Percentiles rank a stretch among this genome's conserved stretches.
phyloP scores from a whole-genome alignment of 2,329 filamentous ascomycete genomes.

The Aspergillus amoenus region DNA sequence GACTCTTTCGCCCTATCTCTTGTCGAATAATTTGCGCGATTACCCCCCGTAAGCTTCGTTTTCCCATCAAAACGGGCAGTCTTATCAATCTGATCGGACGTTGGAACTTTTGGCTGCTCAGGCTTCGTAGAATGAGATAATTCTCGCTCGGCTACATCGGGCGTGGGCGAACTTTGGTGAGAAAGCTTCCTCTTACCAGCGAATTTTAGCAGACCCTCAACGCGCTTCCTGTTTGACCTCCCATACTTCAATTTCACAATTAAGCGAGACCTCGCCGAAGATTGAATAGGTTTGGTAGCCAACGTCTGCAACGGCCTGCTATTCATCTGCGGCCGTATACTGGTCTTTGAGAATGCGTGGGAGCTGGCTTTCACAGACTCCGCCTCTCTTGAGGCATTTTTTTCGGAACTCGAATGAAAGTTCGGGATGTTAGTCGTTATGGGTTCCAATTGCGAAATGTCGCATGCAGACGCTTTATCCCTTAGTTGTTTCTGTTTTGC shows the following conservation, averaged over 20 bases:
- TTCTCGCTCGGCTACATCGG: constrained; percentile 25
- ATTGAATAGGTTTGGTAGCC: constrained; percentile 9
- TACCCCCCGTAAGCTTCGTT: constrained; percentile 23
- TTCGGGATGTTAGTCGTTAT: constrained; percentile 16
- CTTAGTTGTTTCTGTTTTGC: constrained; percentile 22
- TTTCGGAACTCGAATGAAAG: constrained; percentile 11
- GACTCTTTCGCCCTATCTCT: constrained; percentile 37
- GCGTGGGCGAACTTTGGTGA: constrained; percentile 24
- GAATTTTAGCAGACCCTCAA: constrained; percentile 48
- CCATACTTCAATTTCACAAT: constrained; percentile 54
- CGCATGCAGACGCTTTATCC: constrained; percentile 14
- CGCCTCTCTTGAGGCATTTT: constrained; percentile 6
- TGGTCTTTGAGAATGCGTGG: constrained; percentile 9
- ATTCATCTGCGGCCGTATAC: constrained; percentile 1
- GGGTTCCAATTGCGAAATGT: constrained; percentile 20
- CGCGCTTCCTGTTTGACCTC: constrained; percentile 48
- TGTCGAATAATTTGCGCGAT: constrained; percentile 26
- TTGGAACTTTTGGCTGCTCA: constrained; percentile 15
- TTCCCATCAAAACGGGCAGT: constrained; percentile 16
- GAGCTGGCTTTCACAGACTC: constrained; percentile 12
- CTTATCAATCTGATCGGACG: constrained; percentile 20
- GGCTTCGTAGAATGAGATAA: constrained; percentile 18
- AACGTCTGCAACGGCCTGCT: constrained; percentile 4
- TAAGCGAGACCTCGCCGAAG: constrained; percentile 29
- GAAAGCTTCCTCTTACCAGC: constrained; percentile 37